Conservation (phyloP, 2,329 filamentous ascomycete species). For the Alternaria brassicicola region DNA sequence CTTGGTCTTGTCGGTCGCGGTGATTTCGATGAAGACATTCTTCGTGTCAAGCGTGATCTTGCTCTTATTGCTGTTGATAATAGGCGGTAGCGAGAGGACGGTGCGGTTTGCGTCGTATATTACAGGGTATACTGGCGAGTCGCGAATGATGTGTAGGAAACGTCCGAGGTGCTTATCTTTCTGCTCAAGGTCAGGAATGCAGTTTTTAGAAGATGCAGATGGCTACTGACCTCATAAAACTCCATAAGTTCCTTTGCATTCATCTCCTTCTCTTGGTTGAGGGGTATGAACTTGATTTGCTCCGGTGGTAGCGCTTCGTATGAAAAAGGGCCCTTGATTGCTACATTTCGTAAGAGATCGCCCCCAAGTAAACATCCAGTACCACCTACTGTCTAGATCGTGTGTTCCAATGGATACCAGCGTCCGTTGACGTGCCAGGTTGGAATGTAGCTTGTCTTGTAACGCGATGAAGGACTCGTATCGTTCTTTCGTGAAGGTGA, state of each 20-base stretch:
- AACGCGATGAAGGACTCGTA: constrained; percentile 98
- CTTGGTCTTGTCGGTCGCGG: constrained; percentile 94
- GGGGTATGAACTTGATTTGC: constrained; percentile 85
- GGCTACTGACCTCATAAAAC: constrained; percentile 72
- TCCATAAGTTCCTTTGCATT: constrained; percentile 86
- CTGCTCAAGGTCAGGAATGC: constrained; percentile 51
- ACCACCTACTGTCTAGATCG: constrained; percentile 74
- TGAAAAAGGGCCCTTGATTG: constrained; percentile 90
- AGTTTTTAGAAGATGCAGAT: background rate
- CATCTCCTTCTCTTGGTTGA: constrained; percentile 93
- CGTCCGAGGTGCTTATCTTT: constrained; percentile 89
- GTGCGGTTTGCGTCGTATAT: constrained; percentile 87
- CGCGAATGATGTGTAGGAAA: constrained; percentile 92
- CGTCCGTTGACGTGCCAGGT: constrained; percentile 89
- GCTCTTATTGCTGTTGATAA: constrained; percentile 96
- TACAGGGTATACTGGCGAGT: constrained; percentile 92
- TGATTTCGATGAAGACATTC: constrained; percentile 97
- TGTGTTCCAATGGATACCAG: constrained; percentile 97
- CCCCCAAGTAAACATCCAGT: background rate
- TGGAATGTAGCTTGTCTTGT: constrained; percentile 98
- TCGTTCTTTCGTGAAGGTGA: constrained; percentile 87
- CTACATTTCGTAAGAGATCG: constrained; percentile 29
- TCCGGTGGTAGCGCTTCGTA: constrained; percentile 93
- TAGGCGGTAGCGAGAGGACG: constrained; percentile 93
- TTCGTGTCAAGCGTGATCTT: constrained; percentile 92